These are phyloP conservation scores for Penicillium frequentans DNA, from an alignment of 2,329 filamentous ascomycete species.

Conservation along the genomic window DNA sequence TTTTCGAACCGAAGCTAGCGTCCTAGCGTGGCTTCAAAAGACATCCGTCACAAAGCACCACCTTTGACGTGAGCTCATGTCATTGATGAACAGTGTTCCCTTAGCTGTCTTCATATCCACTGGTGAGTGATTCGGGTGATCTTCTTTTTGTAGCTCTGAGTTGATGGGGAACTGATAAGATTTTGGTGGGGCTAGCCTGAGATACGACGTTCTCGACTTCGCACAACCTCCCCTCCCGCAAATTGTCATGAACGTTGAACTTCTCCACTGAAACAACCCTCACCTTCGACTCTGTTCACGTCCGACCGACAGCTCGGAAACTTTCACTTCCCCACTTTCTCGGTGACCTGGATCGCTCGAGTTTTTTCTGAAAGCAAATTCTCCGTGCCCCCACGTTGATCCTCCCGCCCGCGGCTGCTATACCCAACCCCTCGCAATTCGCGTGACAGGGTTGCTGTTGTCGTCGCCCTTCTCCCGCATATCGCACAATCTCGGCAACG, in stretches of 20 bases:
- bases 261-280: constrained; percentile 21
- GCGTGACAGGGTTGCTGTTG: constrained; percentile 20
- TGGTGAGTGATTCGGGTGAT: background rate
- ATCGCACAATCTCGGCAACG: constrained; percentile 38
- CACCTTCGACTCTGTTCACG: background rate
- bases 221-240: constrained; percentile 37
- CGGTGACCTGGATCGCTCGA: background rate
- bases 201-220: constrained; percentile 28
- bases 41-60: background rate
- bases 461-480: constrained; percentile 12
- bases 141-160: background rate
- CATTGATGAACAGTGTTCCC: background rate
- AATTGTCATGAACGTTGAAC: constrained; percentile 31
- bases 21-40: background rate
- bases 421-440: constrained; percentile 6
- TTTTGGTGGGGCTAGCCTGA: constrained; percentile 24
- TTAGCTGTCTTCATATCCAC: background rate
- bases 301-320: background rate
- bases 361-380: background rate
- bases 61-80: background rate
- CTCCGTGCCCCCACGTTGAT: constrained; percentile 3
- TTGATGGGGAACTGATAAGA: constrained; percentile 5
- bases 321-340: background rate
- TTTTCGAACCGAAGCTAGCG: background rate
- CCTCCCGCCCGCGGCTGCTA: constrained; percentile 2